Conservation (phyloP, 2,329 filamentous ascomycete genomes). For the Nemania serpens region DNA sequence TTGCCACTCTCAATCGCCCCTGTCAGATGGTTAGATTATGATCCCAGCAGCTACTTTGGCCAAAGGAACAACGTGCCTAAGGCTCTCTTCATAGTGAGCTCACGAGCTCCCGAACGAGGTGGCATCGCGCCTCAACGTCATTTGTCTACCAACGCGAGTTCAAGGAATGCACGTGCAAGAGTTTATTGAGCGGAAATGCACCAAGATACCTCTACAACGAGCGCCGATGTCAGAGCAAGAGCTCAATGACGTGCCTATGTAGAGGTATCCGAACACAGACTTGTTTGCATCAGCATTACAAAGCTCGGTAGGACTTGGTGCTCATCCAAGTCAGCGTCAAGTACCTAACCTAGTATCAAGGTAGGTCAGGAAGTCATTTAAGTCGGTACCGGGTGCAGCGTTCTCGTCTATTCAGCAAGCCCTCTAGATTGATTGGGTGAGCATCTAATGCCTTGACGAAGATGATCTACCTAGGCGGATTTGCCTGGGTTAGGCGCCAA, state of each 20-base stretch:
- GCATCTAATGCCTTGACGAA: background rate
- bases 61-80: constrained; percentile 30
- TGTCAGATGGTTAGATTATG: constrained; percentile 29
- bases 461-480: constrained; percentile 6
- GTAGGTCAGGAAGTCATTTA: background rate
- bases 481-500: too few relatives aligned
- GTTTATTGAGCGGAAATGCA: background rate
- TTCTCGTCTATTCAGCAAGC: constrained; percentile 14
- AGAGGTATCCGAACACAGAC: background rate
- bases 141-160: background rate
- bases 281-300: background rate
- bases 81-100: constrained; percentile 37
- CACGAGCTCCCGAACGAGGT: constrained; percentile 34
- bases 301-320: constrained; percentile 1
- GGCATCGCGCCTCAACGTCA: constrained; percentile 31
- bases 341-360: background rate
- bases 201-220: too few relatives aligned
- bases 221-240: background rate
- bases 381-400: constrained; percentile 1
- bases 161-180: constrained; percentile 2
- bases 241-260: background rate
- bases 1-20: constrained; percentile 36
- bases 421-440: background rate
- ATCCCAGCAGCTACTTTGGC: background rate
- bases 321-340: background rate